Base-by-base conservation (phyloP, 139 green algal genomes). In the Zygnema circumcarinatum region DNA sequence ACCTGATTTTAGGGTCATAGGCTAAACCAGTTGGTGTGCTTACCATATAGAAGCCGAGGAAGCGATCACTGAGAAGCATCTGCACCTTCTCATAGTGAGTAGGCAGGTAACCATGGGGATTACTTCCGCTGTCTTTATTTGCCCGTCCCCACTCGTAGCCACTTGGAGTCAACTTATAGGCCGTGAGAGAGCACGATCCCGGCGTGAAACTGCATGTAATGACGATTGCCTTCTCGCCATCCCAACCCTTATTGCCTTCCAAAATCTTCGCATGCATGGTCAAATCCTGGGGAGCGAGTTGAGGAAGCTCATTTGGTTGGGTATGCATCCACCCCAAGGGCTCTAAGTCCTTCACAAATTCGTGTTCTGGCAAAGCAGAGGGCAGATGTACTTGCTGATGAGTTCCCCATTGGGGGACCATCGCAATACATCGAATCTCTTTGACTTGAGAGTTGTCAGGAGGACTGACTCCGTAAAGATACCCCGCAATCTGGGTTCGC, bases 281-380 rank as follows among this genome's bases (percentile, higher is more conserved):
- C 42, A 98, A 95, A 82, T 99, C 97, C 93, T 97, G 91, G 33
- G 97, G 95, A 74, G 94, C 89, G 92, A 98, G 96, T 90, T 98
- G 95, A 56, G 95, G 94, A 85, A 94, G 90, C 94, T 99, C 97
- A 90, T 98, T 97, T 69, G 97, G 97, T 94, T 98, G 96, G 7
- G 97, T 99, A 94, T 99, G 97, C 74, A 99, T 90, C 97, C 97
- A 99, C 35, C 97, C 97, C 35, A 99, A 95, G 21, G 97, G 97
- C 95, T 99, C 97, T 87, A 99, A 92, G 87, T 98, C 97, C 16
- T 90, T 84, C 83, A 99, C 93, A 92, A 98, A 98, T 75, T 98
- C 96, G 89, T 99, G 97, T 86, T 99, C 96, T 0, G 97, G 96
- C 76, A 98, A 91, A 22, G 53, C 53, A 31, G 79, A 40, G 2